Base-by-base conservation (phyloP, 2,329 filamentous ascomycete species). In the Xylaria sp. region DNA sequence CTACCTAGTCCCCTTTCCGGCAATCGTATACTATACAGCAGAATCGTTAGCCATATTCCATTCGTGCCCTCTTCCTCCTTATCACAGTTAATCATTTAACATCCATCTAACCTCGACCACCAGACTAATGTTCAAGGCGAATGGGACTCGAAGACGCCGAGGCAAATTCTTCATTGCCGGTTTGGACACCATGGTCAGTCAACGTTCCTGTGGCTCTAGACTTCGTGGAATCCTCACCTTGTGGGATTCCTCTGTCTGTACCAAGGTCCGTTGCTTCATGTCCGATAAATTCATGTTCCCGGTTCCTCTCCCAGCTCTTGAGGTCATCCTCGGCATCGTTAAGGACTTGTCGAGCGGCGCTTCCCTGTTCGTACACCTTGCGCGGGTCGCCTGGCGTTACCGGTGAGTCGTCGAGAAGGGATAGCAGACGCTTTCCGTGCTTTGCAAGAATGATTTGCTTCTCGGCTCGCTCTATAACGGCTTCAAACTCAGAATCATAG, bases 391-490 rank as follows among this genome's bases (percentile, higher is more conserved):
- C 96, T 1, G 95, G 95, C 0, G 97, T 91, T 33, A 97, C 89
- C 0, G 96, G 93, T 0, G 90, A 90, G 78, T 97, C 95, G 74
- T 99, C 96, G 11, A 99, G 87, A 44, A 97, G 87, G 73, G 91
- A 89, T 63, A 99, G 80, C 39, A 99, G 87, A 49, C 93, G 90
- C 61, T 93, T 91, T 22, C 94, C 95, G 77, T 98, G 94, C 75
- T 92, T 92, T 64, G 96, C 95, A 17, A 99, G 87, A 67, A 99
- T 92, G 74, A 95, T 92, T 79, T 99, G 96, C 83, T 98, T 98
- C 84, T 98, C 96, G 27, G 94, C 94, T 36, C 95, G 92, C 84
- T 99, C 96, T 73, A 99, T 97, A 22, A 94, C 92, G 66, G 94
- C 94, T 17, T 92, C 88, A 71, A 97, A 92, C 78, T 98, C 94